phyloP scores from a whole-genome alignment of 768 basidiomycete genomes.

The Trichaptum fuscoviolaceum region DNA sequence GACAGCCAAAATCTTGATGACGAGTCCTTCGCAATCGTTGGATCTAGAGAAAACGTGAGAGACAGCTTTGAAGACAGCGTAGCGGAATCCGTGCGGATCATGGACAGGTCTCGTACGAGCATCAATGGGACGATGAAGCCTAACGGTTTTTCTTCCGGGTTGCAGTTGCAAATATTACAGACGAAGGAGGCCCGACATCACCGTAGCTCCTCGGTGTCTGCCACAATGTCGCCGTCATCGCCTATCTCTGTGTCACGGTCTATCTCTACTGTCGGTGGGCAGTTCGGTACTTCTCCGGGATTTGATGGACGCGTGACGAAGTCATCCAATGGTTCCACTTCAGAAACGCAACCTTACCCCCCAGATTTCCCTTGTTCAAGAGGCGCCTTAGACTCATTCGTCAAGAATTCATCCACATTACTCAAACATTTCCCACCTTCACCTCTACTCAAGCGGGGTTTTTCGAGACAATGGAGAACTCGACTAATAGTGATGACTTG shows the following conservation, averaged over 20 bases:
- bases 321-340: slow-evolving; percentile 5
- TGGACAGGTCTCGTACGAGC: slow-evolving; percentile 26
- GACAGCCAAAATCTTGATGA: slow-evolving; percentile 5
- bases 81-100: slow-evolving; percentile 33
- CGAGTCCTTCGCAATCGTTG: not conserved
- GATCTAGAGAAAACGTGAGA: slow-evolving; percentile 6
- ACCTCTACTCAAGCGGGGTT: slow-evolving; percentile 4
- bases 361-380: slow-evolving; percentile 63
- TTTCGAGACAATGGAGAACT: slow-evolving; percentile 68
- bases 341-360: slow-evolving; percentile 21
- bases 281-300: not conserved
- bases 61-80: slow-evolving; percentile 19
- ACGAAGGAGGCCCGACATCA: not conserved
- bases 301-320: not conserved
- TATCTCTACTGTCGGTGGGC: slow-evolving; percentile 9
- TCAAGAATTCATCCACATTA: slow-evolving; percentile 46
- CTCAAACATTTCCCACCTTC: slow-evolving; percentile 66
- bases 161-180: not conserved
- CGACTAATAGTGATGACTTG: slow-evolving; percentile 53
- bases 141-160: not conserved
- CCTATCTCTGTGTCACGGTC: slow-evolving; percentile 2
- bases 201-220: not conserved
- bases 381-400: slow-evolving; percentile 45
- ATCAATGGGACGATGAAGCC: slow-evolving; percentile 1
- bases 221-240: slow-evolving; percentile 15